Evolutionary conservation across 129 eudicot genomes (phyloP).

Genomic region (Helichrysum umbraculigerum): DNA sequence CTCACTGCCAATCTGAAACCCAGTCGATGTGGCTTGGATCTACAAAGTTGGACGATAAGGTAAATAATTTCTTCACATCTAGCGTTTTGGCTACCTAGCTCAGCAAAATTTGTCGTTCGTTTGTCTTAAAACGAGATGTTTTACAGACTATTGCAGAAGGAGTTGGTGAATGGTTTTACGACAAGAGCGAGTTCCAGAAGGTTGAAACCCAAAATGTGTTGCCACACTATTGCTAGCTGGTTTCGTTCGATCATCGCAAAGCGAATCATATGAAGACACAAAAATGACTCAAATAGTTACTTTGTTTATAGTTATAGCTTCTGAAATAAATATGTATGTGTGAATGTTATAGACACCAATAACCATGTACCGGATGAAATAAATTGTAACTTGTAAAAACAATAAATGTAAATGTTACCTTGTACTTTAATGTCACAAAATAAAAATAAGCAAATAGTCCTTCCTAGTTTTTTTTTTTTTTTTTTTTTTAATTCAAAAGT

Average conservation of each 20-base stretch:
- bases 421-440: too few species aligned
- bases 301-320: too few species aligned
- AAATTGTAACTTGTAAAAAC: too few species aligned
- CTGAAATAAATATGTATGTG: neutral
- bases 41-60: neutral
- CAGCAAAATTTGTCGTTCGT: neutral
- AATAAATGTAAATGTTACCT: too few species aligned
- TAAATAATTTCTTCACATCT: neutral
- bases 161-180: conserved; percentile 2
- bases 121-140: neutral
- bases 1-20: neutral
- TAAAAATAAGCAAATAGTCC: too few species aligned
- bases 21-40: neutral
- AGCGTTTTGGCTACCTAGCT: neutral
- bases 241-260: neutral
- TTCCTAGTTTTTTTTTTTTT: too few species aligned
- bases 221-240: conserved; percentile 2
- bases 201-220: neutral
- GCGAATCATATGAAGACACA: neutral
- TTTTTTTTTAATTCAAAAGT: too few species aligned
- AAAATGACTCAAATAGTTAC: neutral
- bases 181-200: neutral
- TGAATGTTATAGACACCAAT: too few species aligned
- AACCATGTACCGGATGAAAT: too few species aligned
- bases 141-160: neutral